A percentile compares a stretch with the other conserved stretches of the same genome.
phyloP scores from a whole-genome alignment of 148 eudicot species.

The Polygonum aviculare region DNA sequence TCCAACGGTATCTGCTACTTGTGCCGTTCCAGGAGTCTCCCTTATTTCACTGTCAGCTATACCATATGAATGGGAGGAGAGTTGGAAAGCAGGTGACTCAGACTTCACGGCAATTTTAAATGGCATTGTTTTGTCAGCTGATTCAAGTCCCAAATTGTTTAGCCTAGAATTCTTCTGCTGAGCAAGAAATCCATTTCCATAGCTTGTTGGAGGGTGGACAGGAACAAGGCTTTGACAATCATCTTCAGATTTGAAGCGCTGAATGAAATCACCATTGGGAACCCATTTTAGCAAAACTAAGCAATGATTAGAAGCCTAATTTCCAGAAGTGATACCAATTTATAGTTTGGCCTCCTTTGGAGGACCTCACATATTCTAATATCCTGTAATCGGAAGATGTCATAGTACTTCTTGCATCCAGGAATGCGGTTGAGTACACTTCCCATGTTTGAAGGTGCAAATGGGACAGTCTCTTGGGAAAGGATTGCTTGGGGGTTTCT shows the following conservation, averaged over 20 bases:
- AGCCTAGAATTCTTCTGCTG: background rate
- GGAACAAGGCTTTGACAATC: background rate
- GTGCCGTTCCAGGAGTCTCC: background rate
- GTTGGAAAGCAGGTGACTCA: background rate
- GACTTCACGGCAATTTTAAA: background rate
- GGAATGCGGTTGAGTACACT: background rate
- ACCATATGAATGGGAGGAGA: conserved; percentile 9
- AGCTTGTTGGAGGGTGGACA: background rate
- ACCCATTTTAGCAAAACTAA: background rate
- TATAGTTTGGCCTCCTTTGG: background rate
- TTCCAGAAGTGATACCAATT: background rate
- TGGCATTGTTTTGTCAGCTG: background rate
- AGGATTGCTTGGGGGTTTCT: background rate
- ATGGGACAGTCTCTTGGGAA: background rate
- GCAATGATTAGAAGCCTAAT: background rate
- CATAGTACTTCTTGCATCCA: background rate
- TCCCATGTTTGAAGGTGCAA: background rate
- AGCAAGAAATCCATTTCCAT: background rate
- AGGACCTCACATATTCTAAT: background rate
- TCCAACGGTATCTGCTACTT: background rate
- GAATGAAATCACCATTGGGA: background rate
- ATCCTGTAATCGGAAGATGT: background rate
- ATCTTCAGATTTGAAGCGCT: background rate
- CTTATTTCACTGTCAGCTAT: background rate
- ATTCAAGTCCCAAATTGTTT: background rate